These are phyloP conservation scores for Kwoniella heveanensis DNA, from an alignment of 768 basidiomycete species.

Conservation along the genomic window DNA sequence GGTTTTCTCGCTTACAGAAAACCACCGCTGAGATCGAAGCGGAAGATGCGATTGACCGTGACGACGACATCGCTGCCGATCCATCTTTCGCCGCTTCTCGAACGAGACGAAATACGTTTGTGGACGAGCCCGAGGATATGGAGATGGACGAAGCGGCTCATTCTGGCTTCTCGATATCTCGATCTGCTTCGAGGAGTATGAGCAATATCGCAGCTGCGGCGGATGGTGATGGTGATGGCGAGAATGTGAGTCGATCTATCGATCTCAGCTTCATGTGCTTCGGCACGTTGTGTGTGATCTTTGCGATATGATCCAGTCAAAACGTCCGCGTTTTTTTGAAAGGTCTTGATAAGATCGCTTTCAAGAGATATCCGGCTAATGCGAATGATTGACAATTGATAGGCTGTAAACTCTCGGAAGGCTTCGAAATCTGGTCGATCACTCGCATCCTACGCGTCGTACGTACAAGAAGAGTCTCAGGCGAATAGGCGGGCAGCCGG, in stretches of 20 bases:
- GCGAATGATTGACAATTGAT: too few species aligned
- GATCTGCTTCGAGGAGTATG: conserved; percentile 3
- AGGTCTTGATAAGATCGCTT: too few species aligned
- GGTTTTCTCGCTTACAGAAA: too few species aligned
- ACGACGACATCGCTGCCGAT: conserved; percentile 1
- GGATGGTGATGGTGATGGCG: background rate
- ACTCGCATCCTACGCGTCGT: conserved; percentile 12
- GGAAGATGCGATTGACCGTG: conserved; percentile 11
- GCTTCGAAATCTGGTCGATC: background rate
- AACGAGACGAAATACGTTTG: conserved; percentile 8
- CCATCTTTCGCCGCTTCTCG: background rate
- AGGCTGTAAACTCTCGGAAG: too few species aligned
- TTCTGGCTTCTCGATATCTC: conserved; percentile 14
- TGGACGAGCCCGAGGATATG: background rate
- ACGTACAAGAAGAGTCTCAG: conserved; percentile 32
- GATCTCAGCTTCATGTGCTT: background rate
- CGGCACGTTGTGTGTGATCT: too few species aligned
- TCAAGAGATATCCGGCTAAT: too few species aligned
- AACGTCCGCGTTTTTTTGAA: too few species aligned
- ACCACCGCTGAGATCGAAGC: background rate
- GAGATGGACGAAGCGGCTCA: background rate
- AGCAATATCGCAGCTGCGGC: background rate
- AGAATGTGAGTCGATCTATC: conserved; percentile 12
- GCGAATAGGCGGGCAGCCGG: conserved; percentile 26
- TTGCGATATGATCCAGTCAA: too few species aligned